Percentiles rank a stretch among this genome's conserved stretches.
Conservation (phyloP, 78 protist genomes). For the Planoprotostelium fungivorum region DNA sequence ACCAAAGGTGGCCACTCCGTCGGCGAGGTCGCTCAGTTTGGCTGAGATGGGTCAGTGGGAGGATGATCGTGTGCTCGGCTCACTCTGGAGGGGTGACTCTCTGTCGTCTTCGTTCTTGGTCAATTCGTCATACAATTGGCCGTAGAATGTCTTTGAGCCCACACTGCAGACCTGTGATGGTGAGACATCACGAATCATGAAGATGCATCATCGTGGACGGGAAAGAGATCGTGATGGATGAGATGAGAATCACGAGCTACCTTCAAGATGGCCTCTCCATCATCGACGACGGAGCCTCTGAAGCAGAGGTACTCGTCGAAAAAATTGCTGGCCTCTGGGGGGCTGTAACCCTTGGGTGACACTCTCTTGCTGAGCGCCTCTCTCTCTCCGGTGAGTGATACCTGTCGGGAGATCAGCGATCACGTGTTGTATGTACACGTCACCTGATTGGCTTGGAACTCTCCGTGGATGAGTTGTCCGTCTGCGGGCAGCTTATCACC, state of each 20-base stretch:
- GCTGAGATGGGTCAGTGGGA: background rate
- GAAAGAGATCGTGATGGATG: background rate
- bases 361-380: conserved; percentile 37
- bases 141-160: conserved; percentile 50
- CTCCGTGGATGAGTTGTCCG: conserved; percentile 67
- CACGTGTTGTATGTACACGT: background rate
- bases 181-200: background rate
- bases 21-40: conserved; percentile 56
- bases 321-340: conserved; percentile 27
- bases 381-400: conserved; percentile 66
- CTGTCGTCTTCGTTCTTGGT: conserved; percentile 51
- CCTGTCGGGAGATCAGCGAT: background rate
- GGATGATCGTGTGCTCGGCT: background rate
- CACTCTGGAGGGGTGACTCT: conserved; percentile 58
- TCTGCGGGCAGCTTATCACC: conserved; percentile 77
- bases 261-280: conserved; percentile 45
- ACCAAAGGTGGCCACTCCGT: conserved; percentile 49
- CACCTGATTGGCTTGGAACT: conserved; percentile 46
- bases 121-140: conserved; percentile 41
- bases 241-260: background rate
- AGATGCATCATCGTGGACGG: background rate
- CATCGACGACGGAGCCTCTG: conserved; percentile 46
- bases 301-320: conserved; percentile 48
- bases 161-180: conserved; percentile 29
- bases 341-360: conserved; percentile 22